These are phyloP conservation scores for Circinella umbellata DNA, from an alignment of 371 early-diverging fungal species.

Conservation along the genomic window DNA sequence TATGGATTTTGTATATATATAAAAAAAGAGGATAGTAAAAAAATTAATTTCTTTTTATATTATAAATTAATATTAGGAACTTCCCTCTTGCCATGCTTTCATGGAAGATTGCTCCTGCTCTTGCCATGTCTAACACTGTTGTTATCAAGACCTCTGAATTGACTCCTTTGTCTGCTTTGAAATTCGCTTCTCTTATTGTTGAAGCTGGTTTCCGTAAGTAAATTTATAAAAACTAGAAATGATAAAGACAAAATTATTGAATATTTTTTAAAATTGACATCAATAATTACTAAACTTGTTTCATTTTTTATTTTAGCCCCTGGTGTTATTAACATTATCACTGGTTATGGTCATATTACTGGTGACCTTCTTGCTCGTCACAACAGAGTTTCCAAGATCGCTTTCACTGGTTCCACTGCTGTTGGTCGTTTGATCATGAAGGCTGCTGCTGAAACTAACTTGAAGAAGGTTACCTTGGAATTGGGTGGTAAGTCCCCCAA, in stretches of 20 bases:
- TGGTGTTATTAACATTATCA: slow-evolving; percentile 81
- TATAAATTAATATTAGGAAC: slow-evolving; percentile 43
- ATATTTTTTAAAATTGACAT: too few relatives aligned
- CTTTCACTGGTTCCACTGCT: slow-evolving; percentile 69
- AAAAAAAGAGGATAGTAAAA: neutral
- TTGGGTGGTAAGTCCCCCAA: slow-evolving; percentile 90
- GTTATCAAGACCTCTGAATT: slow-evolving; percentile 90
- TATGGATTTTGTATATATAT: neutral
- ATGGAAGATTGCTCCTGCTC: slow-evolving; percentile 90
- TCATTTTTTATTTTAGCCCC: slow-evolving; percentile 21
- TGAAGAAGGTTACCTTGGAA: slow-evolving; percentile 84
- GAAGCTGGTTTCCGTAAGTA: slow-evolving; percentile 54
- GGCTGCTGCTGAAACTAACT: slow-evolving; percentile 66
- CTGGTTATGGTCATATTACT: slow-evolving; percentile 51
- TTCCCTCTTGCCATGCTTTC: slow-evolving; percentile 80
- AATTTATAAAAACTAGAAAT: too few relatives aligned
- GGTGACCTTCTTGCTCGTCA: slow-evolving; percentile 46
- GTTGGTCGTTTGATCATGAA: slow-evolving; percentile 62
- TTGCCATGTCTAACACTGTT: slow-evolving; percentile 86
- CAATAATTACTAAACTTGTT: neutral
- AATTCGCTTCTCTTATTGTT: slow-evolving; percentile 49
- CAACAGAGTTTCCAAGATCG: slow-evolving; percentile 58
- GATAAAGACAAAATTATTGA: too few relatives aligned
- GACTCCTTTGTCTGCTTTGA: slow-evolving; percentile 55
- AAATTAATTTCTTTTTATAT: neutral